Conservation (phyloP, 208 protist genomes). For the Trypanosoma lewisi region DNA sequence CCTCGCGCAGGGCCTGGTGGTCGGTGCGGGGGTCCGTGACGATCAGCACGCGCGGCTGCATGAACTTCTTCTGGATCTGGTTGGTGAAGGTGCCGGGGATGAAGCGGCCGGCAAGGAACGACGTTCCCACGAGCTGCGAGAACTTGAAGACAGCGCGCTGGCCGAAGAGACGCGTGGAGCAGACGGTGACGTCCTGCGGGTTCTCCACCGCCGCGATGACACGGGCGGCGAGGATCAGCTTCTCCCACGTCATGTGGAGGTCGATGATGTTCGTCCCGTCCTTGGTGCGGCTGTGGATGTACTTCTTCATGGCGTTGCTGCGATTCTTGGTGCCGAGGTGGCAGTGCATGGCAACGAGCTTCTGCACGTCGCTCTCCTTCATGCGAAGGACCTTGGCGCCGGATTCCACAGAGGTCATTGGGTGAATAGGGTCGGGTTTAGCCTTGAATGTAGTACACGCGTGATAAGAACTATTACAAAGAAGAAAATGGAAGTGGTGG, state of each 20-base stretch:
- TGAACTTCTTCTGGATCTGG: slow-evolving; percentile 97
- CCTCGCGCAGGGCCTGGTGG: slow-evolving; percentile 96
- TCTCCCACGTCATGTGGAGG: slow-evolving; percentile 98
- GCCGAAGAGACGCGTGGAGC: slow-evolving; percentile 94
- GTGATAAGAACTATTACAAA: slow-evolving; percentile 10
- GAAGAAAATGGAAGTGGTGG: slow-evolving; percentile 9
- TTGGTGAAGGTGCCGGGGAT: slow-evolving; percentile 99
- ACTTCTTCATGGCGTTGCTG: slow-evolving; percentile 93
- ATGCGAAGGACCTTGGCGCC: slow-evolving; percentile 64
- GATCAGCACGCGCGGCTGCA: slow-evolving; percentile 98
- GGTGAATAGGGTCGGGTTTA: neutral
- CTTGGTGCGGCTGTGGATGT: slow-evolving; percentile 91
- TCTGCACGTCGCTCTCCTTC: slow-evolving; percentile 94
- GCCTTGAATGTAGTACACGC: neutral
- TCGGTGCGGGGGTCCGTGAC: slow-evolving; percentile 97
- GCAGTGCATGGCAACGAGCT: slow-evolving; percentile 96
- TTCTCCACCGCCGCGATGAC: slow-evolving; percentile 99
- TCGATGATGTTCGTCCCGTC: slow-evolving; percentile 97
- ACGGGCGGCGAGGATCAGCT: slow-evolving; percentile 98
- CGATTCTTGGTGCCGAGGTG: slow-evolving; percentile 97
- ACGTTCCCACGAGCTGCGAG: slow-evolving; percentile 92
- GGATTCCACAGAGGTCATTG: slow-evolving; percentile 72
- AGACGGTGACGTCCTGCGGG: slow-evolving; percentile 96
- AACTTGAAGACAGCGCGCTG: slow-evolving; percentile 98
- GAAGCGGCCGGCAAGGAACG: slow-evolving; percentile 93